A percentile compares a stretch with the other conserved stretches of the same genome.
phyloP scores from a whole-genome alignment of 2,329 filamentous ascomycete species.

The Sordariomycetes sp. region DNA sequence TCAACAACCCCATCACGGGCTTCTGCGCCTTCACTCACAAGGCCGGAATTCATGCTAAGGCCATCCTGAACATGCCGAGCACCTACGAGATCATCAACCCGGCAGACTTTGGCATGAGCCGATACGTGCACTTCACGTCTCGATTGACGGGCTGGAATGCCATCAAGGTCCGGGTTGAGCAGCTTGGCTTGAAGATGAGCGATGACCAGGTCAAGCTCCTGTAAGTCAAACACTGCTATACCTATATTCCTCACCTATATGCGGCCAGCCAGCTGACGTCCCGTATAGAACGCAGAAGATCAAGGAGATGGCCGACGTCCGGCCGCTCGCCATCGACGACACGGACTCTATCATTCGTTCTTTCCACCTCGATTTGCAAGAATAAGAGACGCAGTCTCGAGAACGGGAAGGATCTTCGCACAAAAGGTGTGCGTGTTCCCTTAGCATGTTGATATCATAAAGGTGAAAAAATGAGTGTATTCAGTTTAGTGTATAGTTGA shows the following conservation, averaged over 20 bases:
- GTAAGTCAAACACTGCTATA: slow-evolving; percentile 8
- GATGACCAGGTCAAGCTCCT: slow-evolving; percentile 61
- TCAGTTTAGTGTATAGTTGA: too few relatives aligned
- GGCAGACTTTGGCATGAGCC: slow-evolving; percentile 67
- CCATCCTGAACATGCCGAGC: background rate
- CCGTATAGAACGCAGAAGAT: slow-evolving; percentile 47
- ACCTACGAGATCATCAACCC: slow-evolving; percentile 91
- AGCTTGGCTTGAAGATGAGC: slow-evolving; percentile 67
- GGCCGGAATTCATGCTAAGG: slow-evolving; percentile 20
- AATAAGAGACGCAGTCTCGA: too few relatives aligned
- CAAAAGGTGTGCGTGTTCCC: too few relatives aligned
- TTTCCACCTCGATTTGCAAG: background rate
- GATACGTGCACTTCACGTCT: slow-evolving; percentile 78
- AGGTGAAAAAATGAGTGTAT: too few relatives aligned
- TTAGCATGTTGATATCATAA: too few relatives aligned
- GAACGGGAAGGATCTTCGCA: too few relatives aligned
- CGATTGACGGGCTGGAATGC: slow-evolving; percentile 88
- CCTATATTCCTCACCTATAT: slow-evolving; percentile 11
- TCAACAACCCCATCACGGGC: slow-evolving; percentile 52
- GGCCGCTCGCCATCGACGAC: slow-evolving; percentile 79
- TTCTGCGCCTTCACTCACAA: slow-evolving; percentile 17
- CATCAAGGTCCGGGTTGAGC: slow-evolving; percentile 78
- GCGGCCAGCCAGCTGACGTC: background rate
- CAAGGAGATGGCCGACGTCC: slow-evolving; percentile 78
- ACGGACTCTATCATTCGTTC: slow-evolving; percentile 64